phyloP scores from a whole-genome alignment of 805 yeast species.

The Candida tibetensis region DNA sequence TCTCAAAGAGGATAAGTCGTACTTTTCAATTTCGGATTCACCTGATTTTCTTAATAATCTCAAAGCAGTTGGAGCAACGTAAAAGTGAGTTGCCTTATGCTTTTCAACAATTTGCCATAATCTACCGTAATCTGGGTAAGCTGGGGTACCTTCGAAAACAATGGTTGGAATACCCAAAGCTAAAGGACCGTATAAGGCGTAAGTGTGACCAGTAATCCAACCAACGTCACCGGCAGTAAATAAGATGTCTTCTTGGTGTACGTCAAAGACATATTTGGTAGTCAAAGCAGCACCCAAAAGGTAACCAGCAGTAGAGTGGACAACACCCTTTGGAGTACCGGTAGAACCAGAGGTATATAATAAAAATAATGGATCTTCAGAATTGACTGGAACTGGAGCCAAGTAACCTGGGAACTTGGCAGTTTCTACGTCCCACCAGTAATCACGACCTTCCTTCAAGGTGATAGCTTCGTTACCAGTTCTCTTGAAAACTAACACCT shows the following conservation, averaged over 20 bases:
- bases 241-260: slow-evolving; percentile 68
- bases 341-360: slow-evolving; percentile 86
- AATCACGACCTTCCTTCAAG: slow-evolving; percentile 57
- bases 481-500: slow-evolving; percentile 71
- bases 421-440: slow-evolving; percentile 74
- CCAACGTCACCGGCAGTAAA: slow-evolving; percentile 92
- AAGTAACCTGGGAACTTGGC: slow-evolving; percentile 62
- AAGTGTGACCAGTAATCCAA: slow-evolving; percentile 89
- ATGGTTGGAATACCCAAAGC: slow-evolving; percentile 73
- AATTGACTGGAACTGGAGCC: slow-evolving; percentile 70
- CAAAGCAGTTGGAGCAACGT: slow-evolving; percentile 82
- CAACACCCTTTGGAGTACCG: slow-evolving; percentile 86
- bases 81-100: slow-evolving; percentile 72
- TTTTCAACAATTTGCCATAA: slow-evolving; percentile 75
- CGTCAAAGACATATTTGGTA: slow-evolving; percentile 73
- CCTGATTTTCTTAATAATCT: slow-evolving; percentile 77
- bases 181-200: slow-evolving; percentile 79
- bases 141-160: slow-evolving; percentile 85
- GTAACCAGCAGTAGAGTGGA: slow-evolving; percentile 79
- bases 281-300: slow-evolving; percentile 70
- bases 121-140: slow-evolving; percentile 76
- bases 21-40: slow-evolving; percentile 55
- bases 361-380: slow-evolving; percentile 82
- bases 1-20: slow-evolving; percentile 63
- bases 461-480: slow-evolving; percentile 60